Percentiles rank a stretch among this genome's conserved stretches.
These are phyloP conservation scores for Closterium sp. DNA, from an alignment of 139 green algal species.

Conservation along the genomic window DNA sequence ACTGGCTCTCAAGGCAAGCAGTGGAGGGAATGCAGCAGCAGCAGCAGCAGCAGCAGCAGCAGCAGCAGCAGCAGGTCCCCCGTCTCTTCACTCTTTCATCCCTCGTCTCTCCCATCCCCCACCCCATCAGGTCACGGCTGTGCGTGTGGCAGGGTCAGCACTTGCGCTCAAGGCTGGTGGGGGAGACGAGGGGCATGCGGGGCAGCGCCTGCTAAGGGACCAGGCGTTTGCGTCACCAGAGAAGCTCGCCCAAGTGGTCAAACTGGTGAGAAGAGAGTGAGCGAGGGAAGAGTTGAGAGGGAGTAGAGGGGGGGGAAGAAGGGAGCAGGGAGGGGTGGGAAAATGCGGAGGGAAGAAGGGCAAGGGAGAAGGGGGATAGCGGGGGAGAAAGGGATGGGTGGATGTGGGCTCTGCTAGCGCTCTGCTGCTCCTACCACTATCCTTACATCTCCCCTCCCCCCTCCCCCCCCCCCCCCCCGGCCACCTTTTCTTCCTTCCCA, in stretches of 20 bases:
- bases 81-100: too few species aligned
- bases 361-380: too few species aligned
- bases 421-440: not conserved
- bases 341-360: too few species aligned
- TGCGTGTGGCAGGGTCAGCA: not conserved
- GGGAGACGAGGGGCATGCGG: not conserved
- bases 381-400: too few species aligned
- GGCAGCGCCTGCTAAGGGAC: conserved; percentile 26
- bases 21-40: too few species aligned
- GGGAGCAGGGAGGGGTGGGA: not conserved
- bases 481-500: not conserved
- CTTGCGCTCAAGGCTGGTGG: not conserved
- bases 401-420: too few species aligned
- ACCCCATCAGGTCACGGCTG: not conserved
- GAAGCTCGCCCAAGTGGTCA: conserved; percentile 44
- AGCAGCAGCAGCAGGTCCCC: too few species aligned
- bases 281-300: too few species aligned
- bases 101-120: too few species aligned
- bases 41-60: too few species aligned
- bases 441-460: not conserved
- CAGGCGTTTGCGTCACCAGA: conserved; percentile 87
- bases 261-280: too few species aligned
- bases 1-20: not conserved
- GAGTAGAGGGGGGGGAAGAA: not conserved
- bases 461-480: not conserved